Evolutionary conservation across 345 rosid genomes (phyloP).

Genomic region (Lepidium aucheri): DNA sequence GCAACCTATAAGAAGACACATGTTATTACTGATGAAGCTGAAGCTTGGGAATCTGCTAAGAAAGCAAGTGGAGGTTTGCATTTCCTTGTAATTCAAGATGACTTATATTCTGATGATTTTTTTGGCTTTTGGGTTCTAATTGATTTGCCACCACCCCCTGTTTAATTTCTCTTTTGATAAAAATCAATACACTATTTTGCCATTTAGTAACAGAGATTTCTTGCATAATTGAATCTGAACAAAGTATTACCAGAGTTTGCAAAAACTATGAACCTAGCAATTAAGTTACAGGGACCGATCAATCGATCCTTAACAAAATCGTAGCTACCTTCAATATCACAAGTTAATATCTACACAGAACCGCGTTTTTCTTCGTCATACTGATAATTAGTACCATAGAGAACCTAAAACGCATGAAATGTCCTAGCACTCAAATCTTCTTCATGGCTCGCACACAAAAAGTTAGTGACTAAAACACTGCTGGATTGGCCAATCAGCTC

Average conservation of each 20-base stretch:
- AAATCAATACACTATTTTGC: conserved; percentile 10
- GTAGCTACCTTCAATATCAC: conserved; percentile 12
- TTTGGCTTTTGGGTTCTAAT: conserved; percentile 89
- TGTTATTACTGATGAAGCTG: conserved; percentile 67
- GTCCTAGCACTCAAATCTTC: background rate
- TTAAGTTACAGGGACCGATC: conserved; percentile 10
- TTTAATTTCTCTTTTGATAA: conserved; percentile 25
- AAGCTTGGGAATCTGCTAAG: conserved; percentile 94
- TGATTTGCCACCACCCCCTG: conserved; percentile 81
- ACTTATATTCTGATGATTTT: conserved; percentile 81
- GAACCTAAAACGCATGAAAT: background rate
- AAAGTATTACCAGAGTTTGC: conserved; percentile 21
- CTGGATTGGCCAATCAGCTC: conserved; percentile 25
- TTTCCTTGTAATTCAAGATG: conserved; percentile 88
- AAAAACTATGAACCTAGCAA: conserved; percentile 8
- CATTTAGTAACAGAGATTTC: conserved; percentile 10
- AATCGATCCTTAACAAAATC: conserved; percentile 2
- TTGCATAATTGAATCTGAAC: background rate
- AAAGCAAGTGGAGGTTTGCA: conserved; percentile 78
- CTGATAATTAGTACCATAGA: conserved; percentile 7
- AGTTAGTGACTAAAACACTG: conserved; percentile 18
- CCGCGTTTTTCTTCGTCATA: background rate
- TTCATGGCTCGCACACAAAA: conserved; percentile 1
- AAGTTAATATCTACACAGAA: conserved; percentile 19
- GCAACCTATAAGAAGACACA: conserved; percentile 70